Percentiles rank a stretch among this genome's conserved stretches.
Conservation (phyloP, 176 grass and related monocot species). For the Triticum dicoccoides region DNA sequence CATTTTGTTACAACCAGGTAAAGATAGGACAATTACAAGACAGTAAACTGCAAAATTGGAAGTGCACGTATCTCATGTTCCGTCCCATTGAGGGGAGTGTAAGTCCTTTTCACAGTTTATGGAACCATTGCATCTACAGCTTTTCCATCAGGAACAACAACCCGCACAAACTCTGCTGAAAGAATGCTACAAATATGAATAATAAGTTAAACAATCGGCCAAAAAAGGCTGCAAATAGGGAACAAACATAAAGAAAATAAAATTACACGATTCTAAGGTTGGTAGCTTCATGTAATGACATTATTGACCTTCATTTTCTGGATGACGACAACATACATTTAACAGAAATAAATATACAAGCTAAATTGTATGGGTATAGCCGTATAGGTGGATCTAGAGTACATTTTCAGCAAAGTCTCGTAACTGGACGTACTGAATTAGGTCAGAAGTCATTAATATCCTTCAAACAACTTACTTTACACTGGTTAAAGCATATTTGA, state of each 20-base stretch:
- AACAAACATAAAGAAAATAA: background rate
- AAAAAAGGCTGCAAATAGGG: background rate
- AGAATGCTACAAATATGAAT: conserved; percentile 99
- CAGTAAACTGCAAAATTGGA: conserved; percentile 7
- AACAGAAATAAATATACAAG: background rate
- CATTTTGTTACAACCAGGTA: conserved; percentile 10
- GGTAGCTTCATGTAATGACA: background rate
- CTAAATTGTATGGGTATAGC: background rate
- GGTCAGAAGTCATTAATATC: background rate
- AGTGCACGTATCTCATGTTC: conserved; percentile 63
- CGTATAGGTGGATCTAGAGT: background rate
- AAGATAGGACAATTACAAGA: background rate
- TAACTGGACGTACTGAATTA: no score
- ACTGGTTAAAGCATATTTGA: background rate
- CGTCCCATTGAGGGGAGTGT: conserved; percentile 55
- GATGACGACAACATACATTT: background rate
- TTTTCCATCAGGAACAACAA: conserved; percentile 84
- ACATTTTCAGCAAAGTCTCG: background rate
- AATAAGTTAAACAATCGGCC: conserved; percentile 59
- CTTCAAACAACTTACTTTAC: background rate
- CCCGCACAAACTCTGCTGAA: conserved; percentile 92
- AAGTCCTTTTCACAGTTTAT: conserved; percentile 57
- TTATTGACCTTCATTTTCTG: background rate
- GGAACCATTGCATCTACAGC: conserved; percentile 68
- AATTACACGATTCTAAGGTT: background rate